phyloP scores from a whole-genome alignment of 1,284 basidiomycete species.

The Ustilago curta region DNA sequence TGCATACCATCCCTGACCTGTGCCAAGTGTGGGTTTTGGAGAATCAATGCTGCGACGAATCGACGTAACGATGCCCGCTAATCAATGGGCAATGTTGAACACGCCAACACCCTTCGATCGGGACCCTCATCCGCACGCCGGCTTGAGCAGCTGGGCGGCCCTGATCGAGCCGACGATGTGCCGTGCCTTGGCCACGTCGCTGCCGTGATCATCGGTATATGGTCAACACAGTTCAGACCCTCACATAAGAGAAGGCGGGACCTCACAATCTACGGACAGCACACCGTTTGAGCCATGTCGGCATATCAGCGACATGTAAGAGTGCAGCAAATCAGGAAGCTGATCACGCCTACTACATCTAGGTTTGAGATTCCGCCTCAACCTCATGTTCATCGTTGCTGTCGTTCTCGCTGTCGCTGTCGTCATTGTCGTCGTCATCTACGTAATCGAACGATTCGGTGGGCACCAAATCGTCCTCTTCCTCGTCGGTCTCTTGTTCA shows the following conservation, averaged over 20 bases:
- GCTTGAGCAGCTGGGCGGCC: not conserved
- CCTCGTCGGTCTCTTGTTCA: not conserved
- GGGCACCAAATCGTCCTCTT: slow-evolving; percentile 11
- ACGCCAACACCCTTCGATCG: no score
- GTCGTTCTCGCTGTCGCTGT: slow-evolving; percentile 11
- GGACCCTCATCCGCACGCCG: not conserved
- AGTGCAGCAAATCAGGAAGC: no score
- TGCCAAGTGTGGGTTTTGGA: not conserved
- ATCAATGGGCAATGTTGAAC: no score
- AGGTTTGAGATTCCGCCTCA: no score
- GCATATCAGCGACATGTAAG: slow-evolving; percentile 13
- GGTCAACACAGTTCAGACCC: no score
- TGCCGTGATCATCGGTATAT: no score
- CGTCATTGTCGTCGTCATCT: slow-evolving; percentile 13
- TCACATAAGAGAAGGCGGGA: no score
- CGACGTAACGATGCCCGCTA: no score
- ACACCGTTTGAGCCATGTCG: not conserved
- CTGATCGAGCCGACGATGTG: no score
- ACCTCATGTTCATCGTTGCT: not conserved
- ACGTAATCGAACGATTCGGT: slow-evolving; percentile 12
- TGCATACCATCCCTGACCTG: not conserved
- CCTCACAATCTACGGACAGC: no score
- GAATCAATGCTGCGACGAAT: not conserved
- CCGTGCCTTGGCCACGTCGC: no score
- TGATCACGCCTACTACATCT: no score